A percentile compares a stretch with the other conserved stretches of the same genome.
Evolutionary conservation across 164 flowering plant species (phyloP).

Genomic region (Stephania cephalantha): DNA sequence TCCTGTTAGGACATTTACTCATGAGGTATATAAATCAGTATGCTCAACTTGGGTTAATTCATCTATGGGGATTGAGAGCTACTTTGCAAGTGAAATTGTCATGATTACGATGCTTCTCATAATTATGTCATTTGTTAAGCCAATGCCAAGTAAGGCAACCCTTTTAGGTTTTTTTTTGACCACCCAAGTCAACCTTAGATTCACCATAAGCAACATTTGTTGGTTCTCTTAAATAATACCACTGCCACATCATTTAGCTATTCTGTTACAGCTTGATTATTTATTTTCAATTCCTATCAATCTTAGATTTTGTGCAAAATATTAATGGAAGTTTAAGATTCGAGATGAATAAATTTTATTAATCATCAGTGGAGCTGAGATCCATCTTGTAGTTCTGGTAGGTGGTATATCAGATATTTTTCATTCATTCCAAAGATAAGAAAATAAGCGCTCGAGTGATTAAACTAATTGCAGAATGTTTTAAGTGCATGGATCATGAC

Average conservation of each 20-base stretch:
- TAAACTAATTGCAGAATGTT: background rate
- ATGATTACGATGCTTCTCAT: background rate
- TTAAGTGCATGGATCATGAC: background rate
- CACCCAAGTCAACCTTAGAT: background rate
- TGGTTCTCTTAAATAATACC: background rate
- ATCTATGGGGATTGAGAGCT: background rate
- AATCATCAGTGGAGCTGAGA: background rate
- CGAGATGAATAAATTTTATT: background rate
- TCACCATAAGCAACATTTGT: background rate
- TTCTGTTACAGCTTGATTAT: background rate
- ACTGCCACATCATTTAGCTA: background rate
- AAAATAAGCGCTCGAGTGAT: background rate
- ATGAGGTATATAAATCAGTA: conserved; percentile 50
- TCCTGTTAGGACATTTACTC: conserved; percentile 93
- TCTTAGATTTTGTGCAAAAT: background rate
- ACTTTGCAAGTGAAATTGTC: background rate
- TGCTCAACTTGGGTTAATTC: background rate
- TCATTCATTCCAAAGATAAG: background rate
- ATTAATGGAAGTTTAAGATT: background rate
- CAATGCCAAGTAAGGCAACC: background rate
- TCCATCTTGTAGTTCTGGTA: background rate
- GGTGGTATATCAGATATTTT: background rate
- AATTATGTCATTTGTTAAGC: background rate
- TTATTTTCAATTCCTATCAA: background rate
- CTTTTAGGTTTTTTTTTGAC: background rate